phyloP scores from a whole-genome alignment of 345 rosid genomes.

The Microthlaspi erraticum region DNA sequence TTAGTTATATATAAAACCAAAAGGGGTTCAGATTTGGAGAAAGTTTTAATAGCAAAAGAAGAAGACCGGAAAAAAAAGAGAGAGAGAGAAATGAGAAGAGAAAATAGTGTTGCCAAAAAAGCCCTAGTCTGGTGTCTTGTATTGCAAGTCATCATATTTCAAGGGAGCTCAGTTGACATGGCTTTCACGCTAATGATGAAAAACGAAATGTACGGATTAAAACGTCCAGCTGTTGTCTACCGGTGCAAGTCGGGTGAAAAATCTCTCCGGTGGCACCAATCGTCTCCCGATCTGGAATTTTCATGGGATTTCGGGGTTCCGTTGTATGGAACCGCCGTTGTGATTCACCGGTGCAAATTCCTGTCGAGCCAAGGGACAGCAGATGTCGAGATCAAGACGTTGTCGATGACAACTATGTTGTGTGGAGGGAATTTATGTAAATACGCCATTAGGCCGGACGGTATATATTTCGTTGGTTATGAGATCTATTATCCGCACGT shows the following conservation, averaged over 20 bases:
- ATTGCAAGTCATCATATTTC: slow-evolving; percentile 8
- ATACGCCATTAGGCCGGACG: slow-evolving; percentile 39
- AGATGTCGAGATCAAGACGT: slow-evolving; percentile 36
- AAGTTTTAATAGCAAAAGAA: not conserved
- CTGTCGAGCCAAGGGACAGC: slow-evolving; percentile 45
- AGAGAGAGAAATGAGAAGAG: slow-evolving; percentile 25
- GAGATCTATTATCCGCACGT: slow-evolving; percentile 40
- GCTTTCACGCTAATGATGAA: slow-evolving; percentile 27
- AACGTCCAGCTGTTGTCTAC: slow-evolving; percentile 42
- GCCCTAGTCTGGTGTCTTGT: slow-evolving; percentile 38
- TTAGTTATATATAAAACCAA: slow-evolving; percentile 25
- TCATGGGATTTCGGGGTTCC: slow-evolving; percentile 42
- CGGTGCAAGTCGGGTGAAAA: slow-evolving; percentile 33
- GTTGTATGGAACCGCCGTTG: slow-evolving; percentile 38
- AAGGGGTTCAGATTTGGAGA: not conserved
- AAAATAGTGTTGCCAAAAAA: slow-evolving; percentile 14
- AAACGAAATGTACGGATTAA: slow-evolving; percentile 44
- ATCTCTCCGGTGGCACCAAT: slow-evolving; percentile 39
- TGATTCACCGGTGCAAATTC: slow-evolving; percentile 41
- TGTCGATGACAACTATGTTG: slow-evolving; percentile 42
- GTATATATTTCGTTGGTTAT: slow-evolving; percentile 42
- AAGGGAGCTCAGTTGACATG: slow-evolving; percentile 32
- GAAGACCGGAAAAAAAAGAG: not conserved
- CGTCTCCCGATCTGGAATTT: slow-evolving; percentile 23
- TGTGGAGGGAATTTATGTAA: slow-evolving; percentile 43